Evolutionary conservation across 257 asterid species (phyloP), one percentile per base, ranked within the genome.

Genomic region (Mitragyna speciosa): DNA sequence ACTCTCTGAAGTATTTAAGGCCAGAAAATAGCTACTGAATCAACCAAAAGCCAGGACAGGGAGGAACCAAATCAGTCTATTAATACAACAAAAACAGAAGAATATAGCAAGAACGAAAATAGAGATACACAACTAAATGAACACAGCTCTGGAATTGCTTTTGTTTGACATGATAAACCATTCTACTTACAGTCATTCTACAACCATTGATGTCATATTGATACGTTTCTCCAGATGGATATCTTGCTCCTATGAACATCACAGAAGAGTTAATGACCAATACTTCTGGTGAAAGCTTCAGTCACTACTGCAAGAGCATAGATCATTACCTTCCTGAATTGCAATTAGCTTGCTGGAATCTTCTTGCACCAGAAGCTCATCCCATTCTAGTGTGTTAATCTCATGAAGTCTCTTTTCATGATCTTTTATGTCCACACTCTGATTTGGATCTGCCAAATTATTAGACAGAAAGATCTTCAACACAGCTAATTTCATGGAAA

Each of bases 331-430:
- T 84, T 87, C 91, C 81, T 85, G 92, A 49, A 86, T 83, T 84
- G 88, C 69, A 69, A 70, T 85, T 80, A 69, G 80, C 79, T 84
- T 88, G 81, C 81, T 86, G 81, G 94, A 83, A 86, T 91, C 96
- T 80, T 85, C 88, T 33, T 89, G 87, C 78, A 76, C 89, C 88
- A 93, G 75, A 88, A 96, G 99, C 83, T 96, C 99, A 79, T 96
- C 99, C 99, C 99, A 96, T 63, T 96, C 99, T 61, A 96, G 94
- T 12, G 98, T 96, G 86, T 96, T 96, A 78, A 96, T 90, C 84
- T 94, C 98, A 73, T 83, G 92, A 81, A 96, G 96, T 80, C 85
- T 91, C 90, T 86, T 88, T 83, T 90, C 92, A 75, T 96, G 95
- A 84, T 85, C 85, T 85, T 88, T 85, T 36, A 86, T 51, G 43